Base-by-base conservation (phyloP, 192 early-diverging fungal species). In the Gigaspora rosea region DNA sequence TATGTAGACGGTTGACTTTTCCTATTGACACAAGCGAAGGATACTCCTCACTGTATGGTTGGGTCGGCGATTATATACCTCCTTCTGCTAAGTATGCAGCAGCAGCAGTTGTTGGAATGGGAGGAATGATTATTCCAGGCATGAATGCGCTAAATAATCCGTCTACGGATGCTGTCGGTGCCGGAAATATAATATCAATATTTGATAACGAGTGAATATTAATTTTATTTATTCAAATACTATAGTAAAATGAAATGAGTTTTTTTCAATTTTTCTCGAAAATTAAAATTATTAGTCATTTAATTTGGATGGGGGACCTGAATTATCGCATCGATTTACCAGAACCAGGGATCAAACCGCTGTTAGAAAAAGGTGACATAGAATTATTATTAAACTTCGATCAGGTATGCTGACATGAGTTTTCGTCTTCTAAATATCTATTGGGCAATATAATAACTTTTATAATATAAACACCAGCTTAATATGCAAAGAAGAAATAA, bases 291-390 rank as follows among this genome's bases (percentile, higher is more conserved):
- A 4, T 47, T 69, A 91, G 92, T 72, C 91, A 93, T 80, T 83
- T 94, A 32, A 86, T 99, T 59, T 99, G 94, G 92, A 80, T 97
- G 16, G 97, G 97, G 35, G 97, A 99, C 80, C 80, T 99, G 70
- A 99, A 99, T 80, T 98, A 99, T 82, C 89, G 97, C 5, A 83
- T 99, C 47, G 79, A 61, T 3, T 73, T 95, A 0, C 80, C 89
- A 7, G 90, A 92, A 63, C 80, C 82, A 9, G 88, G 88, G 8
- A 87, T 93, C 52, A 90, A 90, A 71, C 75, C 76, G 8, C 54
- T 84, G 1, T 49, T 95, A 3, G 85, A 82, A 15, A 82, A 84
- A 15, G 84, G 88, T 8, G 80, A 95, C 51, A 80, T 90, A 35
- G 82, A 86, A n/a, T 41, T 86, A 4, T 83, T 98, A 32, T 80